Base-by-base conservation (phyloP, 306 rosid species). In the Nissolia schottii region DNA sequence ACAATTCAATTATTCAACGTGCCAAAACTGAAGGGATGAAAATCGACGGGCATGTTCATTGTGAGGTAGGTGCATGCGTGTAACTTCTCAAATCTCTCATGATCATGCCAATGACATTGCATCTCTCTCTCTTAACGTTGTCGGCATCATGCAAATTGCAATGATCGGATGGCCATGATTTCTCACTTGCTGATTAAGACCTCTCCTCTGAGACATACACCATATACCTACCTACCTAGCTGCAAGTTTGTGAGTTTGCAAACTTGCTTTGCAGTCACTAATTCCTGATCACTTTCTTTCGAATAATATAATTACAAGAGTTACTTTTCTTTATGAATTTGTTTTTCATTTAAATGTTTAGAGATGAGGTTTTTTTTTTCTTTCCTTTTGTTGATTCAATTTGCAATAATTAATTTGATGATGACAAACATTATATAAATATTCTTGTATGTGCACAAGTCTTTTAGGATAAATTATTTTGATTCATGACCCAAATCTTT, bases 1-100 rank as follows among this genome's bases (percentile, higher is more conserved):
- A n/a, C n/a, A n/a, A n/a, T n/a, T n/a, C n/a, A n/a, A 45, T 15
- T 45, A 50, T 27, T 24, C 71, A 79, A 62, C 71, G 57, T 41
- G 75, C 69, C 67, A 58, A 63, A 22, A 3, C 14, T 2, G n/a
- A 10, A 22, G 22, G 0, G 13, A 51, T 20, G 15, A 51, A n/a
- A 6, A 45, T 45, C 15, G 49, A 69, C 29, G 57, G 8, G 20
- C 51, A 57, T 9, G 10, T 53, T 40, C 16, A 55, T 34, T 65
- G 24, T 37, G 65, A 34, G n/a, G 63, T 28, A 4, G 12, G 1
- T 28, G 16, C 1, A 34, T 35, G 48, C 48, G 3, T n/a, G 20
- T 45, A 23, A 24, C 50, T 68, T 23, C 35, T 66, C 27, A 66
- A 38, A 6, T 63, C 35, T 63, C 10, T 55, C n/a, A n/a, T n/a